phyloP scores from a whole-genome alignment of 1,284 basidiomycete genomes.

The Psilocybe mexicana region DNA sequence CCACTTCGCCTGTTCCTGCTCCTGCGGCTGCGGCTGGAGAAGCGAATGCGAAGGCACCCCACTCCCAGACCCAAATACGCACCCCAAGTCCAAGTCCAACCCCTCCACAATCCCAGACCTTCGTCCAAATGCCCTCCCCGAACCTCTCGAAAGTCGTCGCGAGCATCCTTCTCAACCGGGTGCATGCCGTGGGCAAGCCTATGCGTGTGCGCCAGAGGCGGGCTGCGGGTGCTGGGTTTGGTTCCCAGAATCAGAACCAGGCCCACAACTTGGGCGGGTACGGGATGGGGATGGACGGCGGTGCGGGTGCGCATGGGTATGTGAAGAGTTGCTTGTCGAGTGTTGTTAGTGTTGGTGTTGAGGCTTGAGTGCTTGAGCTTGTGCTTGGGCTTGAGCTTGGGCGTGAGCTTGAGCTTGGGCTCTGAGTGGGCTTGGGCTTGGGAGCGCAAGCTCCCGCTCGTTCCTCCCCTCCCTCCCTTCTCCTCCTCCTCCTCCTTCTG shows the following conservation, averaged over 20 bases:
- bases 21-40: neutral
- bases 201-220: slow-evolving; percentile 37
- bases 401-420: neutral
- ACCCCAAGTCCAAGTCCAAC: neutral
- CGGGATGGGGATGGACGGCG: slow-evolving; percentile 10
- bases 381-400: too few species aligned
- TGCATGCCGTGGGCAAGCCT: slow-evolving; percentile 46
- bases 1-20: neutral
- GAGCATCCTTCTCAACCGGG: slow-evolving; percentile 47
- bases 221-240: slow-evolving; percentile 27
- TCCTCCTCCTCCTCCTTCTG: too few species aligned
- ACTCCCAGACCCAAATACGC: neutral
- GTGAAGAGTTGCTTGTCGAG: slow-evolving; percentile 47
- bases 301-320: slow-evolving; percentile 35
- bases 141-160: slow-evolving; percentile 40
- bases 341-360: slow-evolving; percentile 26
- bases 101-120: neutral
- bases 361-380: slow-evolving; percentile 15
- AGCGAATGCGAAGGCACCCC: too few species aligned
- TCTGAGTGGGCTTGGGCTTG: neutral
- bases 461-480: too few species aligned
- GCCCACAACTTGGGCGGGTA: too few species aligned
- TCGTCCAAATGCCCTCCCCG: slow-evolving; percentile 1
- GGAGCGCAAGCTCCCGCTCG: too few species aligned
- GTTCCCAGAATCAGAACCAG: too few species aligned